Percentiles rank a stretch among this genome's conserved stretches.
phyloP scores from a whole-genome alignment of 2,329 filamentous ascomycete genomes.

The Fonsecaea multimorphosa region DNA sequence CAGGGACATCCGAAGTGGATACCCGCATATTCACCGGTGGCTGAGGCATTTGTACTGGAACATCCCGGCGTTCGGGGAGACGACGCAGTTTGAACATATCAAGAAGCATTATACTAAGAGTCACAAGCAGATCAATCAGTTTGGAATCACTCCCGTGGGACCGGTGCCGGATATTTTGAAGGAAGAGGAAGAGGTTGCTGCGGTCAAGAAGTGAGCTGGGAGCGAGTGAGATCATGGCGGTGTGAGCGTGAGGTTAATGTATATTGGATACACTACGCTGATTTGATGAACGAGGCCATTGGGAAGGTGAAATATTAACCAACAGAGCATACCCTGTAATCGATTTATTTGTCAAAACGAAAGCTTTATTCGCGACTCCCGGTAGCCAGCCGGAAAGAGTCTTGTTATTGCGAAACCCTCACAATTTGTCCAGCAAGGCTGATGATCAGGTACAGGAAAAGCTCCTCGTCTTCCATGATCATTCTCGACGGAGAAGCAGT shows the following conservation, averaged over 20 bases:
- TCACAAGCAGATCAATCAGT: conserved; percentile 68
- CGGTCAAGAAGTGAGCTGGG: conserved; percentile 48
- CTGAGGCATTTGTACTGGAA: conserved; percentile 86
- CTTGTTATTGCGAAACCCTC: neutral
- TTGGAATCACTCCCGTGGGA: conserved; percentile 80
- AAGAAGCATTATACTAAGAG: conserved; percentile 77
- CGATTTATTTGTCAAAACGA: neutral
- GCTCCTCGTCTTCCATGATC: neutral
- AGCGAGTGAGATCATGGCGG: neutral
- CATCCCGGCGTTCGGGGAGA: conserved; percentile 74
- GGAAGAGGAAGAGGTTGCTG: conserved; percentile 76
- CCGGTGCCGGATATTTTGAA: conserved; percentile 82
- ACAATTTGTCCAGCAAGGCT: neutral
- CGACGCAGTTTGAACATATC: conserved; percentile 94
- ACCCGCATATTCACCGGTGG: conserved; percentile 81
- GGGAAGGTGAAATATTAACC: neutral
- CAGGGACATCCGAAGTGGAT: conserved; percentile 81
- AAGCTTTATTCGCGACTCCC: neutral
- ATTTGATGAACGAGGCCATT: neutral
- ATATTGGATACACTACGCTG: neutral
- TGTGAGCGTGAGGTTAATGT: neutral
- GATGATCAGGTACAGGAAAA: neutral
- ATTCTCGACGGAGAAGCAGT: neutral
- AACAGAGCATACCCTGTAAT: neutral
- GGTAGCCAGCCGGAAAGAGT: neutral